Evolutionary conservation across 768 basidiomycete genomes (phyloP), one percentile per base, ranked within the genome.

Genomic region (Rhizopogon vesiculosus): DNA sequence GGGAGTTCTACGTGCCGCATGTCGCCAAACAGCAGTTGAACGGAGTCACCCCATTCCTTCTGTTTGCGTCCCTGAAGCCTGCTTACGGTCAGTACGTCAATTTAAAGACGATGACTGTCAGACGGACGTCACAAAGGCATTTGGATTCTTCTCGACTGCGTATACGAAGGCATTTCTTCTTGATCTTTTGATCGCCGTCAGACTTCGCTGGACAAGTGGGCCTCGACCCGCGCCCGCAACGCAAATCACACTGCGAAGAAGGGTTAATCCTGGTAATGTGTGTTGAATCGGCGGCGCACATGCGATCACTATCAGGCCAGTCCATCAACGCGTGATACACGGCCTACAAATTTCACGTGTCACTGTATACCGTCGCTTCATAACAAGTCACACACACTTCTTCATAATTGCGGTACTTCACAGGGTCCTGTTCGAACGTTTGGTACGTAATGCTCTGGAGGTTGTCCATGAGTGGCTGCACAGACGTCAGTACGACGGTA

Each of bases 161-260:
- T 92, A 93, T 1, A 99, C 75, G 38, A 76, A 73, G 0, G 83
- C 89, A 19, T 82, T 71, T 25, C 84, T 78, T 29, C 76, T 71
- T 5, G 91, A 75, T 51, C 91, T 79, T 61, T 83, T 76, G 45
- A 93, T 74, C 2, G 96, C 97, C 46, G 73, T 76, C 48, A 98
- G 76, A 66, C 87, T 88, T 19, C 96, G 85, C 7, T 89, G 83
- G 29, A 98, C 91, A 33, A 99, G 78, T 8, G 95, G 94, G 0
- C 97, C 97, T 45, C 97, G 81, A 31, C 97, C 97, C 1, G 97
- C 97, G 42, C 97, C 97, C 38, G 93, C 94, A 42, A 99, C 84
- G 64, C 91, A 94, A 42, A 98, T 82, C 43, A 88, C 77, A 15
- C 95, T 97, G 59, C 25, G 56, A 25, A 46, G 45, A 28, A 61